phyloP scores from a whole-genome alignment of 331 rosid genomes.

The Stylosanthes scabra region DNA sequence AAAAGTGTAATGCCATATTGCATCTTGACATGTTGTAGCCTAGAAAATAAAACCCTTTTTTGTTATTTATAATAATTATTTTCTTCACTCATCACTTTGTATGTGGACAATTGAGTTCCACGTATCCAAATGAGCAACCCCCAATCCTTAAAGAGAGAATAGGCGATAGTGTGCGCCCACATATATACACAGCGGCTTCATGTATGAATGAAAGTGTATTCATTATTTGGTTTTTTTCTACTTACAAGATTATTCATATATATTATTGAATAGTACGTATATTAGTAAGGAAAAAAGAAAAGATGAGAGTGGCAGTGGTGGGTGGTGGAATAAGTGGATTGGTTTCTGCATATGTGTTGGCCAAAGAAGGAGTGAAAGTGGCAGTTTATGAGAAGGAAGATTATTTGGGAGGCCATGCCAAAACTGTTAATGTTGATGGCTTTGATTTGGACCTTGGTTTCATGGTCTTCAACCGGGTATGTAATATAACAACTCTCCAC shows the following conservation, averaged over 20 bases:
- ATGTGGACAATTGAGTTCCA: slow-evolving; percentile 43
- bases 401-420: slow-evolving; percentile 87
- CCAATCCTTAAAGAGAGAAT: background rate
- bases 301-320: slow-evolving; percentile 78
- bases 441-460: slow-evolving; percentile 85
- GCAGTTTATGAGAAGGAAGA: slow-evolving; percentile 72
- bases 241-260: background rate
- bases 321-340: slow-evolving; percentile 88
- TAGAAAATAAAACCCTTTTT: background rate
- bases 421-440: slow-evolving; percentile 67
- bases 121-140: slow-evolving; percentile 31
- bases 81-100: slow-evolving; percentile 7
- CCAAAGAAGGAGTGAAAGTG: slow-evolving; percentile 63
- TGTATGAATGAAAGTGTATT: too few species aligned
- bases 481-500: too few species aligned
- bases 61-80: too few species aligned
- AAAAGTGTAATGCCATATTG: too few species aligned
- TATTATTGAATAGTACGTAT: too few species aligned
- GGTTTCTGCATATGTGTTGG: slow-evolving; percentile 70
- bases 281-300: background rate
- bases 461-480: slow-evolving; percentile 94
- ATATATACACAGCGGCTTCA: background rate
- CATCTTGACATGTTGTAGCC: too few species aligned
- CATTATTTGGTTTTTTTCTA: background rate
- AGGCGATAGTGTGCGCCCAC: too few species aligned